Evolutionary conservation across 768 basidiomycete species (phyloP).

Genomic region (Mrakia blollopis): DNA sequence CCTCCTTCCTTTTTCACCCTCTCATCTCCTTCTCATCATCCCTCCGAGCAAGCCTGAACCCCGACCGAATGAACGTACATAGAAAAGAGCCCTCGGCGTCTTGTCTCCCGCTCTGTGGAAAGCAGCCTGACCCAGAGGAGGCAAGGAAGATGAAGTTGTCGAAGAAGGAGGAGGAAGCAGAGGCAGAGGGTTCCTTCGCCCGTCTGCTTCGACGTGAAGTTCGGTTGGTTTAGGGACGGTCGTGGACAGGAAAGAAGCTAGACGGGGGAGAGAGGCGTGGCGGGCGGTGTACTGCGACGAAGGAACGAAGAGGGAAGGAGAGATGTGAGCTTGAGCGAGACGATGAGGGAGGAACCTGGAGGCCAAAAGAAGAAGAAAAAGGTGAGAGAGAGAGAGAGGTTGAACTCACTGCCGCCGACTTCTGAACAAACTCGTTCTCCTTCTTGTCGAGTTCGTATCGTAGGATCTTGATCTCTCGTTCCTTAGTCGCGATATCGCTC

Average conservation of each 20-base stretch:
- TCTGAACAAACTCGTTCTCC: constrained; percentile 20
- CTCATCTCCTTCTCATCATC: not conserved
- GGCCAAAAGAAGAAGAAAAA: not conserved
- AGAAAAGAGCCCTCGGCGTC: constrained; percentile 9
- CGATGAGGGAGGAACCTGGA: not conserved
- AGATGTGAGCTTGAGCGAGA: too few species aligned
- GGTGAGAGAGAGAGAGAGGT: too few species aligned
- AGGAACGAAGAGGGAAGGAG: not conserved
- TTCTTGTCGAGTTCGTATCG: constrained; percentile 11
- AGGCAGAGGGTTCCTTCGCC: not conserved
- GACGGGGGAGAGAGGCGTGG: constrained; percentile 10
- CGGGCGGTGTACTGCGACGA: not conserved
- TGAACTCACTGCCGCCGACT: constrained; percentile 7
- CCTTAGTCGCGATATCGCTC: constrained; percentile 23
- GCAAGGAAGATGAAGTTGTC: not conserved
- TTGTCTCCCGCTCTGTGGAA: not conserved
- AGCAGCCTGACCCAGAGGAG: constrained; percentile 4
- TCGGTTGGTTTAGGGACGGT: not conserved
- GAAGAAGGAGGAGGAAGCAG: not conserved
- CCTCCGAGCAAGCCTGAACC: too few species aligned
- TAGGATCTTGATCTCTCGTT: not conserved
- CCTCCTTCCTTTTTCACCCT: not conserved
- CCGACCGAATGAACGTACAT: not conserved
- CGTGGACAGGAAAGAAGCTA: constrained; percentile 15
- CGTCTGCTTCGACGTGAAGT: not conserved